Percentiles rank a stretch among this genome's conserved stretches.
phyloP scores from a whole-genome alignment of 208 protist genomes.

The Crithidia acanthocephali region DNA sequence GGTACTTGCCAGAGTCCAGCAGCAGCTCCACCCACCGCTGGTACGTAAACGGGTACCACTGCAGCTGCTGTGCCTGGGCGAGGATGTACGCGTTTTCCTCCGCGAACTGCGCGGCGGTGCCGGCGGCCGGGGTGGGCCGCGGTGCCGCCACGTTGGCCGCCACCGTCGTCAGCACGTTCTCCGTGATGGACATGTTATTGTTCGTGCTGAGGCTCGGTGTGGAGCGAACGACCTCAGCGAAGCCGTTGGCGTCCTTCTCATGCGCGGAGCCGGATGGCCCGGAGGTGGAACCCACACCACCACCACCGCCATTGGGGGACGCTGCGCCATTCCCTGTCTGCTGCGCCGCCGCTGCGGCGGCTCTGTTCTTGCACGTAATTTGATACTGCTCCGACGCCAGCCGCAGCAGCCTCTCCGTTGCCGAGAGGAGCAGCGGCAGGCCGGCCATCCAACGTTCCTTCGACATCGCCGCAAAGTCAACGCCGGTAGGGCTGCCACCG shows the following conservation, averaged over 20 bases:
- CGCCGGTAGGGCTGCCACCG: neutral
- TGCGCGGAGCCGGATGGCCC: neutral
- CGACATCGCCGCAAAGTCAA: constrained; percentile 21
- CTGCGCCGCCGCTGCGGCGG: constrained; percentile 6
- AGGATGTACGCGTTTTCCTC: constrained; percentile 86
- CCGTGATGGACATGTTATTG: constrained; percentile 22
- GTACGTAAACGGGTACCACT: constrained; percentile 75
- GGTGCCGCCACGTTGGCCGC: neutral
- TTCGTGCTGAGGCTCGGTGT: neutral
- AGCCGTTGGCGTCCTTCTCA: constrained; percentile 7
- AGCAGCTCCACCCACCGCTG: constrained; percentile 79
- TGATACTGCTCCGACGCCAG: constrained; percentile 49
- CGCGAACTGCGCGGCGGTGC: constrained; percentile 55
- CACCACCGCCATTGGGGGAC: neutral
- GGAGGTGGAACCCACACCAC: neutral
- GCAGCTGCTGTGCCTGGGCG: constrained; percentile 66
- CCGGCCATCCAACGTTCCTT: constrained; percentile 31
- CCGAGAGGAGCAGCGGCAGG: constrained; percentile 25
- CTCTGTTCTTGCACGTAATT: constrained; percentile 20
- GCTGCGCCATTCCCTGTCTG: neutral
- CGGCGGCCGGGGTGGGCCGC: constrained; percentile 32
- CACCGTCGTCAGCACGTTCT: neutral
- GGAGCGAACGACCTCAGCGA: neutral
- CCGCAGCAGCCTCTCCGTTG: constrained; percentile 36
- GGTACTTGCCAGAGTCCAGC: constrained; percentile 45